These are phyloP conservation scores for Logfia minima DNA, from an alignment of 129 eudicot species.

Conservation along the genomic window DNA sequence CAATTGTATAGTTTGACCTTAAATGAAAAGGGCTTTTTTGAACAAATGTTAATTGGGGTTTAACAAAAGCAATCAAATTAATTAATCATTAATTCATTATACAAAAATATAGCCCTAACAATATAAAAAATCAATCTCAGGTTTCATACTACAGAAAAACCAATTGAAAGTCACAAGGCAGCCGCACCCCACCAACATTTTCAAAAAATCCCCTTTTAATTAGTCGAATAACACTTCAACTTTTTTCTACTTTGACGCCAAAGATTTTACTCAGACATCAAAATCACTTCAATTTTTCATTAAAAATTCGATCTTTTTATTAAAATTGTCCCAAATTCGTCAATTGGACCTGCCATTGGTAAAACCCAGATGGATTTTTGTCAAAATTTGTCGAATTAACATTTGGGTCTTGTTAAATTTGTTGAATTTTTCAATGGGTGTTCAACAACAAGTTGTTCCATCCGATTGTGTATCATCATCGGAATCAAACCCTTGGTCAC, in stretches of 20 bases:
- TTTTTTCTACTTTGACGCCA: constrained; percentile 12
- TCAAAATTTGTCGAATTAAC: constrained; percentile 18
- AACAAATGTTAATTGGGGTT: background rate
- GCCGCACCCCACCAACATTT: constrained; percentile 24
- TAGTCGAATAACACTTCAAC: constrained; percentile 13
- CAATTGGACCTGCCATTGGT: constrained; percentile 17
- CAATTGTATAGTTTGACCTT: background rate
- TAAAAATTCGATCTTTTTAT: constrained; percentile 1
- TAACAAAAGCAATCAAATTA: background rate
- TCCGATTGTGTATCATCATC: constrained; percentile 12
- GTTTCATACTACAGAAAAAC: background rate
- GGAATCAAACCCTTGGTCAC: constrained; percentile 12
- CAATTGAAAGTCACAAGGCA: constrained; percentile 1
- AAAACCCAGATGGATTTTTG: constrained; percentile 10
- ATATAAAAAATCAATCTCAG: background rate
- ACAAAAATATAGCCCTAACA: background rate
- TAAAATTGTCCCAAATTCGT: background rate
- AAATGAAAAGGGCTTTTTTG: background rate
- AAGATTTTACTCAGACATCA: constrained; percentile 7
- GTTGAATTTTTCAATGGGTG: constrained; percentile 18
- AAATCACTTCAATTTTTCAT: constrained; percentile 6
- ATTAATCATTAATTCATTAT: no score
- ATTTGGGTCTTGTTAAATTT: constrained; percentile 9
- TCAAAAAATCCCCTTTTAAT: constrained; percentile 10
- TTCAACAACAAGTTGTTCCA: constrained; percentile 31